These are phyloP conservation scores for Plasmodium ovale DNA, from an alignment of 169 alveolate genomes.

Conservation along the genomic window DNA sequence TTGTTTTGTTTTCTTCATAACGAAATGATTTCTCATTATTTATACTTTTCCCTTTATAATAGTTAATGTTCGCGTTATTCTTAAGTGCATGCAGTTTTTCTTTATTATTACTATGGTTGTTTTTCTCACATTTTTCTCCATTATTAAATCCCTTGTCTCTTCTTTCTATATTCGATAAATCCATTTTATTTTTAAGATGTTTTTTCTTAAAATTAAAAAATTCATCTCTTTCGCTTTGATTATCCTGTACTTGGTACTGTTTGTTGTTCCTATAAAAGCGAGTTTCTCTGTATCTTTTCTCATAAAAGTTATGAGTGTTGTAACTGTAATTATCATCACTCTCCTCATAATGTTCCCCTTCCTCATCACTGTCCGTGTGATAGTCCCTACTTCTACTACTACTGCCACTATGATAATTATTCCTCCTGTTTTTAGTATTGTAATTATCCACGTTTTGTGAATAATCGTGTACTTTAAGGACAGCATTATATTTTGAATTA, in stretches of 20 bases:
- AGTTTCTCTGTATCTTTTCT: not conserved
- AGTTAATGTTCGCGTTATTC: not conserved
- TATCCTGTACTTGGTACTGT: not conserved
- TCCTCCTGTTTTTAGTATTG: constrained; percentile 6
- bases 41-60: not conserved
- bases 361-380: not conserved
- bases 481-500: not conserved
- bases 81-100: not conserved
- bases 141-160: not conserved
- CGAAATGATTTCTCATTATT: not conserved
- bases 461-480: constrained; percentile 3
- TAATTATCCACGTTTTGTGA: constrained; percentile 1
- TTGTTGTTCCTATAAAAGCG: not conserved
- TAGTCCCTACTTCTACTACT: not conserved
- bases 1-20: constrained; percentile 1
- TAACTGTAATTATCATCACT: not conserved
- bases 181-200: constrained; percentile 17
- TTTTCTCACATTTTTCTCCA: constrained; percentile 8
- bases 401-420: not conserved
- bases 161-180: constrained; percentile 1
- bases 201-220: constrained; percentile 20
- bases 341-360: not conserved
- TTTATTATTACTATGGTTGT: constrained; percentile 13
- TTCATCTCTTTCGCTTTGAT: constrained; percentile 20
- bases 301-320: not conserved